Evolutionary conservation across 2,329 filamentous ascomycete genomes (phyloP).

Genomic region (Xylariaceae sp.): DNA sequence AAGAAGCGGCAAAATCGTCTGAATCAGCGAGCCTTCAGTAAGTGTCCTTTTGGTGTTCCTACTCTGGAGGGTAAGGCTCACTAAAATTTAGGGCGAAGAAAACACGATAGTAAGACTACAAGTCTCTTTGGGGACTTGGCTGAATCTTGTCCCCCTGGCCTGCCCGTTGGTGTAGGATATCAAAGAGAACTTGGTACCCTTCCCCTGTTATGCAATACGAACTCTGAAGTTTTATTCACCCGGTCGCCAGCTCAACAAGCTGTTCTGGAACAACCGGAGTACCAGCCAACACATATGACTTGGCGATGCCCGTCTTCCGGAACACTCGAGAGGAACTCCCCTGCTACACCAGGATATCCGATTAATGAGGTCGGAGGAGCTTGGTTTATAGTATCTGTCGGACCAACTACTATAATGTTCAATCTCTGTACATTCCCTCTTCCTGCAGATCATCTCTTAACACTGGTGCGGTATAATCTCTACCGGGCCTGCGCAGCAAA

Average conservation of each 20-base stretch:
- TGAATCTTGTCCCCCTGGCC: neutral
- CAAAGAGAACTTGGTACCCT: neutral
- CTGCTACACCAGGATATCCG: neutral
- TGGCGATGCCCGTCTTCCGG: too few relatives aligned
- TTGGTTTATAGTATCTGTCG: neutral
- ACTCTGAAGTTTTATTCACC: neutral
- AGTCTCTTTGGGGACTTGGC: neutral
- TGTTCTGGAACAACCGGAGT: neutral
- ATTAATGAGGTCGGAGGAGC: neutral
- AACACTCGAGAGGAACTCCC: neutral
- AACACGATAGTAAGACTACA: neutral
- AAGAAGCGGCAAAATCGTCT: conserved; percentile 13
- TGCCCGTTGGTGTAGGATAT: neutral
- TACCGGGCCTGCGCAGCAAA: conserved; percentile 14
- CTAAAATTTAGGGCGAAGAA: neutral
- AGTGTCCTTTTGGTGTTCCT: neutral
- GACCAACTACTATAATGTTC: conserved; percentile 3
- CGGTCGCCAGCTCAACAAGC: neutral
- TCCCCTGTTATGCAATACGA: neutral
- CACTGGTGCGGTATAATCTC: conserved; percentile 10
- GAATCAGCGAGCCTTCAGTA: conserved; percentile 14
- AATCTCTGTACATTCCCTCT: conserved; percentile 4
- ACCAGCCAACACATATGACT: too few relatives aligned
- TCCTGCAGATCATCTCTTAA: conserved; percentile 9
- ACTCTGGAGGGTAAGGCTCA: neutral